Base-by-base conservation (phyloP, 768 basidiomycete genomes). In the Boletales sp. region DNA sequence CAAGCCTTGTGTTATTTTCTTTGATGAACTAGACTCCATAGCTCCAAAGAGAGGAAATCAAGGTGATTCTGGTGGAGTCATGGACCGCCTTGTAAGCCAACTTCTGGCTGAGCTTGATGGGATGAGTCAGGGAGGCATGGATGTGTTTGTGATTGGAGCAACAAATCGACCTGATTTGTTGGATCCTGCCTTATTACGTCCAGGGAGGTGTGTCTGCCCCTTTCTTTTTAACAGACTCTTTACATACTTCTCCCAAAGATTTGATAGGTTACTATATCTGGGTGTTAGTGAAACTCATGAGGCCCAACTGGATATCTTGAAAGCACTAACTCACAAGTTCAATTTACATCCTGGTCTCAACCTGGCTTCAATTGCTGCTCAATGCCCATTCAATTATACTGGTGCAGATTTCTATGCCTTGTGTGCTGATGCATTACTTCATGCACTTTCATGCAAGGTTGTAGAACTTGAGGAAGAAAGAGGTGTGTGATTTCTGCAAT, bases 1-100 rank as follows among this genome's bases (percentile, higher is more conserved):
- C 8, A 95, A 97, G 24, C 97, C 97, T 48, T 98, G 97, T 67
- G 97, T 99, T 60, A 97, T 99, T 93, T 99, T 99, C 90, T 99
- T 99, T 73, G 97, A 99, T 63, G 97, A 99, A 71, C 78, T 99
- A 69, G 97, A 99, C 70, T 97, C 95, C 14, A 98, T 99, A 63
- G 97, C 97, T 34, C 94, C 94, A 1, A 94, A 94, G 66, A 79
- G 94, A 55, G 94, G 94, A 15, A 90, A 91, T 58, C 91, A 94
- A 59, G 94, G 94, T 0, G 94, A 97, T 65, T 94, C 93, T 31
- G 94, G 94, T 19, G 94, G 94, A 11, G 94, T 97, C 14, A 97
- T 97, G 94, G 94, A 97, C 68, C 81, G 94, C 15, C 97, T 97
- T 61, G 94, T 97, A 50, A 94, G 90, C 60, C 94, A 97, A 70